Base-by-base conservation (phyloP, 164 flowering plant genomes). In the Akebia trifoliata region DNA sequence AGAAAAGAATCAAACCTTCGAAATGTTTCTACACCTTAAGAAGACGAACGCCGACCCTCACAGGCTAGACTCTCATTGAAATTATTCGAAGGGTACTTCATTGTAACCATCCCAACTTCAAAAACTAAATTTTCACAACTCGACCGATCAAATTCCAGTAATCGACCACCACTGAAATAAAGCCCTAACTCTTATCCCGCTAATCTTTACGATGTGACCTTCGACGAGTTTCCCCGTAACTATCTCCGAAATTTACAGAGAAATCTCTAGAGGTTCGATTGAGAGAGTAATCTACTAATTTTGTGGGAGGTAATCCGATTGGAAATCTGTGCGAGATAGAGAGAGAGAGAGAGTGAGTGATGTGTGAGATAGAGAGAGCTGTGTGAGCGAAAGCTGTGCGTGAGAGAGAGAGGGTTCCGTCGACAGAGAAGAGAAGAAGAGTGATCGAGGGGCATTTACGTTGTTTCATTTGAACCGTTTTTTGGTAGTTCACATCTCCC, bases 101-200 rank as follows among this genome's bases (percentile, higher is more conserved):
- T 93, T 0, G 84, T 57, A 26, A 82, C 78, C 76, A 80, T 61
- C 17, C 93, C 97, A 46, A 87, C 89, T 76, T 90, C 95, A 40
- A 90, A 90, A 6, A 84, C 87, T 78, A 90, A 74, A 62, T 90
- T 63, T 8, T 90, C 81, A 4, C 94, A 95, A 39, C 62, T 71
- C 40, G 79, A 66, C 32, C 66, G 54, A n/a, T n/a, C n/a, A n/a
- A 49, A 90, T 87, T 10, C 90, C 93, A 3, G 94, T 86, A 36
- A 91, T 82, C 14, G 86, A 85, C 97, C 97, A 91, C 96, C 96
- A 86, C 81, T 72, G 61, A 63, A 91, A 38, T n/a, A 90, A 73
- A 14, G 97, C 96, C 76, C 87, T 25, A 34, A 90, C 96, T 22
- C 79, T 70, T 36, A 90, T 90, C 22, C 96, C 97, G 18, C 80